Base-by-base conservation (phyloP, 2,329 filamentous ascomycete species). In the Fusarium humuli region DNA sequence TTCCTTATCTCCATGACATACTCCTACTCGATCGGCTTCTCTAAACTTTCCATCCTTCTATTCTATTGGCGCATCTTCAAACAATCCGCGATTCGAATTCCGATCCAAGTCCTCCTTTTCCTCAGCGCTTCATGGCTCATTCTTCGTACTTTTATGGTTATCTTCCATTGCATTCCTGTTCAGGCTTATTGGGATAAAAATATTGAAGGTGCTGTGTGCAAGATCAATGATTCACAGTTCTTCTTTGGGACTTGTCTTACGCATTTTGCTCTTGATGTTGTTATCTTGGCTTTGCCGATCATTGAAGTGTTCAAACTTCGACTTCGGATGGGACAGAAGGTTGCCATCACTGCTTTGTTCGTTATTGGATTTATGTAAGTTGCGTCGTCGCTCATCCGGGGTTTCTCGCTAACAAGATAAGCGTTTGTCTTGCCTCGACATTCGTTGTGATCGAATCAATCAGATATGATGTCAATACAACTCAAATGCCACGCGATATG, bases 111-210 rank as follows among this genome's bases (percentile, higher is more conserved):
- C 3, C 61, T 79, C 41, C 62, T 77, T 1, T 67, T n/a, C 2
- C 52, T 69, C 6, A 74, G 71, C 3, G 30, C 57, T 10, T 57
- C 73, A 10, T 79, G 78, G 78, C 63, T 78, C 14, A 67, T 75
- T 8, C 58, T 79, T 3, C 65, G 77, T 4, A 78, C 75, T 0
- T 78, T 80, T 34, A 71, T 80, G 50, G 73, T 74, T 1, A 76
- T 77, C 6, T 81, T 81, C 23, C 77, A 77, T 23, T 81, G 79
- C 46, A 40, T 78, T 12, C 80, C 80, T 0, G 69, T 81, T 2
- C 75, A 77, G 6, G 74, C 72, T 2, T 80, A 78, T 40, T 81
- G 79, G 80, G 74, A 78, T 14, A 70, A 75, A 16, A 59, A 65
- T 0, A 75, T 80, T 6, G 40, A 62, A 11, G 68, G 73, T n/a